Evolutionary conservation across 208 protist species (phyloP).

Genomic region (Leishmania major): DNA sequence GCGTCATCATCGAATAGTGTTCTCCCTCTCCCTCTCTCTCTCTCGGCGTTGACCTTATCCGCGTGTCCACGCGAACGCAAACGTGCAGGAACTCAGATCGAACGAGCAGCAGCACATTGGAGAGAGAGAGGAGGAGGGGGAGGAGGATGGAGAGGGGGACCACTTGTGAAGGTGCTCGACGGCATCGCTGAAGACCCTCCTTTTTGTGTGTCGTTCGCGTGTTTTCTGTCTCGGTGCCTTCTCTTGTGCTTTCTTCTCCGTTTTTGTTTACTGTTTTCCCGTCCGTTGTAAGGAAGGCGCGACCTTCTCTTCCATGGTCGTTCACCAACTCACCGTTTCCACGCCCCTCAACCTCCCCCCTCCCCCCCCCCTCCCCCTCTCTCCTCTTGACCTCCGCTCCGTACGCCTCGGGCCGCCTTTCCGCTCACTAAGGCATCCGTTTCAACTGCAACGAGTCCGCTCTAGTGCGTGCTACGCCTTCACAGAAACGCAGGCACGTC

Average conservation of each 20-base stretch:
- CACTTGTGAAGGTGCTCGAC: not conserved
- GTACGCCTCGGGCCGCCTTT: not conserved
- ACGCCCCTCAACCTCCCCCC: too few species aligned
- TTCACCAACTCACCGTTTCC: not conserved
- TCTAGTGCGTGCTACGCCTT: too few species aligned
- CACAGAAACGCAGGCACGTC: not conserved
- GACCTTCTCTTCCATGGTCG: not conserved
- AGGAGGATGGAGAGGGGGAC: not conserved
- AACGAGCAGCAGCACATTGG: not conserved
- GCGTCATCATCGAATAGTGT: not conserved
- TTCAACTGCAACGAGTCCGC: not conserved
- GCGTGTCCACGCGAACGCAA: not conserved
- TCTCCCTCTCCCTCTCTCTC: not conserved
- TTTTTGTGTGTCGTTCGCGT: not conserved
- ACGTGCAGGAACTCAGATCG: not conserved
- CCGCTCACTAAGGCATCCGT: not conserved
- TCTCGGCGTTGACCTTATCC: not conserved
- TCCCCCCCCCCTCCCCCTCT: too few species aligned
- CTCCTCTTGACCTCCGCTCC: too few species aligned
- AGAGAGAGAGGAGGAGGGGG: not conserved
- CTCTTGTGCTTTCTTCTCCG: not conserved
- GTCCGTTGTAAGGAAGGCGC: not conserved
- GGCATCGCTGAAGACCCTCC: not conserved
- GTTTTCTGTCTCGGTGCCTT: too few species aligned
- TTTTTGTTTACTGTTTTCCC: not conserved